Percentiles rank a stretch among this genome's conserved stretches.
These are phyloP conservation scores for Corallochytrium limacisporum DNA, from an alignment of 78 protist species.

Conservation along the genomic window DNA sequence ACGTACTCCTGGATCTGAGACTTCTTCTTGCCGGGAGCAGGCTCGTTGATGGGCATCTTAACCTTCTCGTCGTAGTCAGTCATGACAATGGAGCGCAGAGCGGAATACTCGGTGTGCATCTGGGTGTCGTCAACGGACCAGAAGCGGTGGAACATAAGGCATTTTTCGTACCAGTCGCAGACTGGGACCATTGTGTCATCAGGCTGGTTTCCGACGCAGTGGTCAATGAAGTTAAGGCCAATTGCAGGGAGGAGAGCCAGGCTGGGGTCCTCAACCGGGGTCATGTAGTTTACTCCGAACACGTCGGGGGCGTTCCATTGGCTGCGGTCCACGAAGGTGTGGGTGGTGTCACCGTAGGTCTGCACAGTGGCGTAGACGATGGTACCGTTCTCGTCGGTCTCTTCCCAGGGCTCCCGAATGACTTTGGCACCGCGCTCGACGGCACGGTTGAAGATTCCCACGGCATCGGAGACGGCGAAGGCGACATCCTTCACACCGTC, in stretches of 20 bases:
- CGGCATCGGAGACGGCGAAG: slow-evolving; percentile 48
- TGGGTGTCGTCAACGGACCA: slow-evolving; percentile 80
- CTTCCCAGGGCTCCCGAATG: slow-evolving; percentile 48
- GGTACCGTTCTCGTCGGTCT: slow-evolving; percentile 60
- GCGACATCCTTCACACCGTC: slow-evolving; percentile 77
- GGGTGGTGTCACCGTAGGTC: slow-evolving; percentile 71
- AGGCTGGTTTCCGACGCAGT: slow-evolving; percentile 63
- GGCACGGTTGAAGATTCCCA: slow-evolving; percentile 40
- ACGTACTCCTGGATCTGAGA: slow-evolving; percentile 76
- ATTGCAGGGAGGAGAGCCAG: not conserved
- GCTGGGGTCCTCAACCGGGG: slow-evolving; percentile 30
- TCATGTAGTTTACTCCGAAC: slow-evolving; percentile 55
- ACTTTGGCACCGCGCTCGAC: slow-evolving; percentile 55
- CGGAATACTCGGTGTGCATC: slow-evolving; percentile 68
- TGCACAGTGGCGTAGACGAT: slow-evolving; percentile 59
- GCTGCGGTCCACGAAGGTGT: slow-evolving; percentile 62
- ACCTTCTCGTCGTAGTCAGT: slow-evolving; percentile 45
- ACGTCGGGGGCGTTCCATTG: slow-evolving; percentile 39
- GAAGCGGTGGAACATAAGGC: slow-evolving; percentile 71
- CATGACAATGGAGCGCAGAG: slow-evolving; percentile 55
- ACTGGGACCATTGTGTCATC: slow-evolving; percentile 58
- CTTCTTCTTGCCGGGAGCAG: slow-evolving; percentile 61
- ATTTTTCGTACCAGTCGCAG: slow-evolving; percentile 55
- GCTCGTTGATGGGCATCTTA: slow-evolving; percentile 85
- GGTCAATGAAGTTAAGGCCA: slow-evolving; percentile 41